Conservation (phyloP, 1,139 yeast species). For the Scheffersomyces insectosa region DNA sequence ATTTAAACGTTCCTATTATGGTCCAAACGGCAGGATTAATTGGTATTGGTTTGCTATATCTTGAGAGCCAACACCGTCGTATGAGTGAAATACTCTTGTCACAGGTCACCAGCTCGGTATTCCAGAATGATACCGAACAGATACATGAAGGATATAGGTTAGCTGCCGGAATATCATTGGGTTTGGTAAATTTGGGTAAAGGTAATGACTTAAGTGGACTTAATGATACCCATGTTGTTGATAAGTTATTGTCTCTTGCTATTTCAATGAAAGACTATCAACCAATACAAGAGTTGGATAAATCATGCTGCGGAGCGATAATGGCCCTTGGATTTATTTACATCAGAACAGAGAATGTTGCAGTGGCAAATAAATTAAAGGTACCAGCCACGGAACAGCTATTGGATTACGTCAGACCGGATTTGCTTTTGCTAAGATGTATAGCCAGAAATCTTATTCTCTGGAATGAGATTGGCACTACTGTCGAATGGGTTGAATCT, state of each 20-base stretch:
- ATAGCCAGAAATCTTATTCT: slow-evolving; percentile 69
- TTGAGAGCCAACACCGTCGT: slow-evolving; percentile 77
- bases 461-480: slow-evolving; percentile 67
- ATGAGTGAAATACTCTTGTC: slow-evolving; percentile 81
- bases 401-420: slow-evolving; percentile 79
- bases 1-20: slow-evolving; percentile 75
- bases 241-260: slow-evolving; percentile 60
- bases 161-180: slow-evolving; percentile 87
- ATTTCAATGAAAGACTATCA: slow-evolving; percentile 69
- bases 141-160: slow-evolving; percentile 82
- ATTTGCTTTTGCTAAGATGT: slow-evolving; percentile 67
- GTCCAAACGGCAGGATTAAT: slow-evolving; percentile 92
- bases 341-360: slow-evolving; percentile 61
- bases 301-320: slow-evolving; percentile 79
- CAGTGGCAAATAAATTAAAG: slow-evolving; percentile 63
- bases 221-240: slow-evolving; percentile 72
- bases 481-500: slow-evolving; percentile 59
- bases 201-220: slow-evolving; percentile 66
- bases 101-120: slow-evolving; percentile 59
- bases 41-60: slow-evolving; percentile 84
- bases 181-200: slow-evolving; percentile 81
- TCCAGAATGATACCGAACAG: slow-evolving; percentile 56
- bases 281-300: slow-evolving; percentile 63
- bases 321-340: slow-evolving; percentile 76
- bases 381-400: slow-evolving; percentile 64